Evolutionary conservation across 1,284 basidiomycete genomes (phyloP).

Genomic region (Moesziomyces globuligerus): DNA sequence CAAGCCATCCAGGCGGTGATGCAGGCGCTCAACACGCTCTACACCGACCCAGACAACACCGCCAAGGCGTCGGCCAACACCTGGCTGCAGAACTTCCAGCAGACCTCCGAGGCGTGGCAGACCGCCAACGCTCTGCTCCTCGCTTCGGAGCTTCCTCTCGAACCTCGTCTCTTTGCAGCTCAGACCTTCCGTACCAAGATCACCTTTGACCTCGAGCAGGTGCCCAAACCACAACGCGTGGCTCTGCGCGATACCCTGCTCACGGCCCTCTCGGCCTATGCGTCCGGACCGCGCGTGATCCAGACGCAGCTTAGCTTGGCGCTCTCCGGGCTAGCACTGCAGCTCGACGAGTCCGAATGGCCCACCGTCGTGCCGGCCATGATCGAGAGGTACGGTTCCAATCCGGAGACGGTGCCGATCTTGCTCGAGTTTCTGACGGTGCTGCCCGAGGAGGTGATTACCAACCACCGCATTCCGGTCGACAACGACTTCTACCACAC

Average conservation of each 20-base stretch:
- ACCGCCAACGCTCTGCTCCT: constrained; percentile 90
- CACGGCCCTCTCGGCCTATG: constrained; percentile 74
- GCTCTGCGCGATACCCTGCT: constrained; percentile 87
- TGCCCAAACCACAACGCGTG: constrained; percentile 78
- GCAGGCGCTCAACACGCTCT: constrained; percentile 71
- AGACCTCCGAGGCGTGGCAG: constrained; percentile 88
- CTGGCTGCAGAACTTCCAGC: constrained; percentile 68
- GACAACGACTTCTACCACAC: constrained; percentile 79
- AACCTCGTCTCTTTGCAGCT: constrained; percentile 91
- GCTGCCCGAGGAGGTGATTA: constrained; percentile 87
- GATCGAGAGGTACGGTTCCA: constrained; percentile 85
- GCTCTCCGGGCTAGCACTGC: constrained; percentile 87
- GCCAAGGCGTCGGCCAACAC: constrained; percentile 76
- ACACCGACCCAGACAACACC: constrained; percentile 77
- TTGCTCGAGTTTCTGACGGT: constrained; percentile 90
- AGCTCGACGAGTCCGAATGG: constrained; percentile 82
- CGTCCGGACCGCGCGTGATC: constrained; percentile 84
- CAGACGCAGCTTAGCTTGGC: constrained; percentile 90
- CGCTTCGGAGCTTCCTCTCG: constrained; percentile 79
- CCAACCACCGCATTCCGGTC: constrained; percentile 87
- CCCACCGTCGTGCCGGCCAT: constrained; percentile 80
- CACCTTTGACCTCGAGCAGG: constrained; percentile 91
- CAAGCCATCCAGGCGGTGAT: constrained; percentile 66
- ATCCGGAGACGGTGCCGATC: constrained; percentile 82
- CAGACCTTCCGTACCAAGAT: constrained; percentile 97